Evolutionary conservation across 129 eudicot species (phyloP).

Genomic region (Scalesia atractyloides): DNA sequence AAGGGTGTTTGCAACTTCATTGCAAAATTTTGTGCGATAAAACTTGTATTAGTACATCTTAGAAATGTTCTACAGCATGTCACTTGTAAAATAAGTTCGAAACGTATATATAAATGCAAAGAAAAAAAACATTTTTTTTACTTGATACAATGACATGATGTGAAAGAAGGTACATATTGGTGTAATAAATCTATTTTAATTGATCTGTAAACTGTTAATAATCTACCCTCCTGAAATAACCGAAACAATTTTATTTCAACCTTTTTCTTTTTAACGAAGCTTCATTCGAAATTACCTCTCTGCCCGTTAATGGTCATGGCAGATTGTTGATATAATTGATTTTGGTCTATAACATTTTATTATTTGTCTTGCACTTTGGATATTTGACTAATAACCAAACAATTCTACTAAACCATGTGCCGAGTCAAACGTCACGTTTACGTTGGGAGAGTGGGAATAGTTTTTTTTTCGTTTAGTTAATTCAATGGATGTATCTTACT

Average conservation of each 20-base stretch:
- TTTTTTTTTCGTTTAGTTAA: conserved; percentile 3
- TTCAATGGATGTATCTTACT: background rate
- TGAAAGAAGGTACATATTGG: too few relatives aligned
- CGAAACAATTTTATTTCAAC: background rate
- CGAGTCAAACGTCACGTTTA: conserved; percentile 4
- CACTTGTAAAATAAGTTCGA: background rate
- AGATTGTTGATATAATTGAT: background rate
- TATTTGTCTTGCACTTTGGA: conserved; percentile 12
- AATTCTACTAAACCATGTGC: background rate
- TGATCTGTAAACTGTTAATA: background rate
- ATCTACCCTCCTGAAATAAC: background rate
- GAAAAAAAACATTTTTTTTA: too few relatives aligned
- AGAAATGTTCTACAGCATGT: background rate
- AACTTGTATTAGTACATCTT: background rate
- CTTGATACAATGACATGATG: background rate
- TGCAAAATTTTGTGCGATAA: background rate
- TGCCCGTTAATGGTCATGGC: background rate
- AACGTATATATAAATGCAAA: background rate
- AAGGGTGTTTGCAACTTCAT: background rate
- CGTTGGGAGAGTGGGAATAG: background rate
- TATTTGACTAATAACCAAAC: background rate
- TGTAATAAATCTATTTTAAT: background rate
- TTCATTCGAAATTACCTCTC: background rate
- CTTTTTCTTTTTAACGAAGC: background rate
- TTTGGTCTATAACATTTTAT: background rate